Evolutionary conservation across 495 filamentous ascomycete species (phyloP), one percentile per base, ranked within the genome.

Genomic region (Penicillium nucicola): DNA sequence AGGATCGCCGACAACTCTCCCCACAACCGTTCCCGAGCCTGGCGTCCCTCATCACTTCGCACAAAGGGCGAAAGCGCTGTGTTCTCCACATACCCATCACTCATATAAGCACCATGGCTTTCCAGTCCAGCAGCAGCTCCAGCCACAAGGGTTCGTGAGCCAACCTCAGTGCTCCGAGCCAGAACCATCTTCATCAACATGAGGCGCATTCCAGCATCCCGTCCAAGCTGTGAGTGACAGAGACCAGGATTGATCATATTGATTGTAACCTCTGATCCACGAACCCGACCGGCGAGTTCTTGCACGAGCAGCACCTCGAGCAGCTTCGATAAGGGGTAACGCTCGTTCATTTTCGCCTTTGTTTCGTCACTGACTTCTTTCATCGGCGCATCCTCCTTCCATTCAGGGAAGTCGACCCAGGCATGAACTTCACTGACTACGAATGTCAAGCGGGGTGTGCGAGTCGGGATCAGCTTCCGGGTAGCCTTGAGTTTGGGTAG

Each of bases 251-350:
- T 77, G 5, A 77, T 34, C 17, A 70, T 64, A 56, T 81, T 83
- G 44, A 86, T 60, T 18, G 81, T 69, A 14, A 87, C 77, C 18
- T 58, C 55, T 3, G 63, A 55, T 14, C 58, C 57, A 11, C 49
- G 53, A 6, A 63, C 35, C 5, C 56, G 59, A 5, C 49, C 50
- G 3, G 75, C 76, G 0, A 86, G 60, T 43, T 77, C 70, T 14
- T 74, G 71, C 9, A 77, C 62, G 1, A 71, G 50, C 10, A 84
- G 54, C 2, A 82, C 55, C 38, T 73, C 69, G 5, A 86, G 53
- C 0, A 86, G 62, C 57, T 85, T 85, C 9, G 75, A 75, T 2
- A 73, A 32, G n/a, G 55, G 58, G 49, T 86, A 81, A 2, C 76
- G 64, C 13, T 60, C 56, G 5, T 2, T 0, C 61, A 68, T 72